phyloP scores from a whole-genome alignment of 371 early-diverging fungal genomes.

The Paraphysoderma sedebokerense region DNA sequence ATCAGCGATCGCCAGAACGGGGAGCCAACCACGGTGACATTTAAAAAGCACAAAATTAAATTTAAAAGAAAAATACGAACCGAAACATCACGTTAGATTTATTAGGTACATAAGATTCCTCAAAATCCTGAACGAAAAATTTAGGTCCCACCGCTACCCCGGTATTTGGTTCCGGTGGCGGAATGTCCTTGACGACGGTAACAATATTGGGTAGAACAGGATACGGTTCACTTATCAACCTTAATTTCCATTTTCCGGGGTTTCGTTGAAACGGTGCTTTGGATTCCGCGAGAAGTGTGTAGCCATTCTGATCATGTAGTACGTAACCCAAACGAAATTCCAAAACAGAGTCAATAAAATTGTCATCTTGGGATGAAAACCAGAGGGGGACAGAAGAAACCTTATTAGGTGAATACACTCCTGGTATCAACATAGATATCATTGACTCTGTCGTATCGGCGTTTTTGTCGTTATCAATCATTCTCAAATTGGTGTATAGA shows the following conservation, averaged over 20 bases:
- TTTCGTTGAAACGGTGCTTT: slow-evolving; percentile 8
- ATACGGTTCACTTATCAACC: slow-evolving; percentile 13
- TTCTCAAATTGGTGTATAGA: slow-evolving; percentile 9
- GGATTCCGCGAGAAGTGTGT: slow-evolving; percentile 19
- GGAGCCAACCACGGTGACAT: too few relatives aligned
- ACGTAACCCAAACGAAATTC: slow-evolving; percentile 11
- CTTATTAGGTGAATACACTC: too few relatives aligned
- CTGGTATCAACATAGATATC: too few relatives aligned
- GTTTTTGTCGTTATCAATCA: slow-evolving; percentile 25
- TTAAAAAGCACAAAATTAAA: background rate
- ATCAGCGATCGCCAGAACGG: too few relatives aligned
- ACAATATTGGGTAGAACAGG: slow-evolving; percentile 6
- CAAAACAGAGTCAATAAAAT: too few relatives aligned
- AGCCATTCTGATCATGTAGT: slow-evolving; percentile 21
- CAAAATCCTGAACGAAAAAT: slow-evolving; percentile 20
- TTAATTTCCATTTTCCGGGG: slow-evolving; percentile 21
- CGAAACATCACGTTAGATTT: slow-evolving; percentile 26
- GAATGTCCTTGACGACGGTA: too few relatives aligned
- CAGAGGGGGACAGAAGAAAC: too few relatives aligned
- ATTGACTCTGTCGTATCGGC: too few relatives aligned
- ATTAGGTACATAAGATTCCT: slow-evolving; percentile 22
- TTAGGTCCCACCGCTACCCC: slow-evolving; percentile 13
- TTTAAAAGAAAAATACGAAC: slow-evolving; percentile 5
- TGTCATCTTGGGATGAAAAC: too few relatives aligned
- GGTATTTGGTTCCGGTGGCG: slow-evolving; percentile 9